phyloP scores from a whole-genome alignment of 352 stramenopile genomes.

The Globisporangium nagaii region DNA sequence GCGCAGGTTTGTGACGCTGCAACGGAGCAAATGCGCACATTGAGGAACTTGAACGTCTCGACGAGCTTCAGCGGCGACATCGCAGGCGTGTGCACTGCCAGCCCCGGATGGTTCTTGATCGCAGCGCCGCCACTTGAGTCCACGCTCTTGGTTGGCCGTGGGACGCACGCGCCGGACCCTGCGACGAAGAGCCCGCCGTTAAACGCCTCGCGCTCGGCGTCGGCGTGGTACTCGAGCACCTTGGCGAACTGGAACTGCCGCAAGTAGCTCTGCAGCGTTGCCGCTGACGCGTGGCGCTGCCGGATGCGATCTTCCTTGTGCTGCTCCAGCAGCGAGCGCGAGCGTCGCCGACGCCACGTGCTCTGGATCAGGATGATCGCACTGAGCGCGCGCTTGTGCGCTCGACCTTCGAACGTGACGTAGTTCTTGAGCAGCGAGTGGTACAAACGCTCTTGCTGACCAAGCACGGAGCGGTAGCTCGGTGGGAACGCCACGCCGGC shows the following conservation, averaged over 20 bases:
- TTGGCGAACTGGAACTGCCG: slow-evolving; percentile 40
- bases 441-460: slow-evolving; percentile 35
- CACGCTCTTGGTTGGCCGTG: neutral
- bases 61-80: slow-evolving; percentile 29
- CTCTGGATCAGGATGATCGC: slow-evolving; percentile 56
- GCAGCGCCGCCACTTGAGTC: too few species aligned
- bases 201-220: slow-evolving; percentile 37
- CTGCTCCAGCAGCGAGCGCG: slow-evolving; percentile 17
- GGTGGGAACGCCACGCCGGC: slow-evolving; percentile 9
- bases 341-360: slow-evolving; percentile 54
- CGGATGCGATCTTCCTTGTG: slow-evolving; percentile 19
- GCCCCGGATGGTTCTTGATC: slow-evolving; percentile 3
- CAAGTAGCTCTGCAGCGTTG: slow-evolving; percentile 44
- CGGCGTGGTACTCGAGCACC: slow-evolving; percentile 45
- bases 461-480: slow-evolving; percentile 8
- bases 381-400: slow-evolving; percentile 21
- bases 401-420: slow-evolving; percentile 48
- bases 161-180: slow-evolving; percentile 37
- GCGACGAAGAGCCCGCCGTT: slow-evolving; percentile 56
- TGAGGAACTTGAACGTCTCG: slow-evolving; percentile 36
- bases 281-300: slow-evolving; percentile 40
- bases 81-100: neutral
- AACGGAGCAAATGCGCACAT: slow-evolving; percentile 25
- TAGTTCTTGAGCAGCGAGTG: slow-evolving; percentile 34
- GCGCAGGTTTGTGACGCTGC: slow-evolving; percentile 42